Base-by-base conservation (phyloP, 164 flowering plant species). In the Vitis cinerea region DNA sequence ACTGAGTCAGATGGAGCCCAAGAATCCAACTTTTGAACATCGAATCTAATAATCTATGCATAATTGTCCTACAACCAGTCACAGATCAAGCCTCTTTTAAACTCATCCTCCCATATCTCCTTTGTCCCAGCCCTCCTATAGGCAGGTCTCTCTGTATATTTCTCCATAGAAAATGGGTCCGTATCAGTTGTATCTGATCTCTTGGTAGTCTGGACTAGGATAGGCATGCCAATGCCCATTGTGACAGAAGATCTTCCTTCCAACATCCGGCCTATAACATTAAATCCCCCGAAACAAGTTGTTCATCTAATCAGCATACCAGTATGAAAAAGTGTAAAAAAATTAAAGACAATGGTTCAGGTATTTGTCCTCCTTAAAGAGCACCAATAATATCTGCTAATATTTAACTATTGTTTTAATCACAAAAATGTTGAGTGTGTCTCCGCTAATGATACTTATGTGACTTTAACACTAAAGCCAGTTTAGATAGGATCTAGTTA, bases 361-460 rank as follows among this genome's bases (percentile, higher is more conserved):
- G 52, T 48, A 17, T 48, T 48, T 5, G 17, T 68, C 57, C 50
- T 59, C 2, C 31, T 29, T 10, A 49, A 55, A 50, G 31, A 59
- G 64, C 71, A 59, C 71, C 59, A 30, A 68, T 59, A 44, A 59
- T 48, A 59, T 59, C 48, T 49, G 49, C 10, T 23, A 37, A 7
- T 29, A 31, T 30, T 9, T 37, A 62, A 16, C n/a, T 5, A 37
- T 27, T 14, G 49, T 14, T 23, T 23, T n/a, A 16, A 47, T 62
- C 27, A 44, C 3, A 60, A 60, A 61, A 63, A 37, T 9, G 48
- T 37, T 17, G 7, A n/a, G 48, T 50, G 65, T 50, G 16, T 16
- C 59, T 50, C 59, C 10, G 64, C 71, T 17, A 68, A 50, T 60
- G 31, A 29, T n/a, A 10, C 19, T 30, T 8, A 10, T 31, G 52